A percentile compares a stretch with the other conserved stretches of the same genome.
Conservation (phyloP, 495 filamentous ascomycete genomes). For the Baudoinia panamericana region DNA sequence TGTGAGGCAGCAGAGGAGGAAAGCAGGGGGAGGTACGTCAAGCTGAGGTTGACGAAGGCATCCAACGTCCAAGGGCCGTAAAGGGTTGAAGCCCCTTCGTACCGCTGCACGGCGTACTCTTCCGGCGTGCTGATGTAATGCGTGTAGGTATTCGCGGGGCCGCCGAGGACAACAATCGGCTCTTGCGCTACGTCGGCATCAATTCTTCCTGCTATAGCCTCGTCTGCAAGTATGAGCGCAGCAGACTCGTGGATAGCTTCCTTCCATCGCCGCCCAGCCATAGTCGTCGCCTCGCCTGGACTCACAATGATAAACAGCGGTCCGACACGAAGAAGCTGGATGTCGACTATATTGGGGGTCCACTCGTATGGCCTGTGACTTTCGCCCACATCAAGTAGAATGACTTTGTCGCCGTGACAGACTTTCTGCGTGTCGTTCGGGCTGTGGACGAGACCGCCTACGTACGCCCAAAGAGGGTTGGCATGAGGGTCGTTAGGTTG, state of each 20-base stretch:
- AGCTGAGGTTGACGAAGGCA: constrained; percentile 78
- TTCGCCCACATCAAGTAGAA: constrained; percentile 81
- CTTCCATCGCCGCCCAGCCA: constrained; percentile 89
- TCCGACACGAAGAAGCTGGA: constrained; percentile 78
- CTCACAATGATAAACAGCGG: constrained; percentile 78
- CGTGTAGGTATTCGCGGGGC: constrained; percentile 87
- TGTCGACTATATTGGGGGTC: constrained; percentile 86
- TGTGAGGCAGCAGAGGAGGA: constrained; percentile 32
- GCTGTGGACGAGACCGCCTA: constrained; percentile 56
- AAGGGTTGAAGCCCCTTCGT: constrained; percentile 89
- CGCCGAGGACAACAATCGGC: constrained; percentile 77
- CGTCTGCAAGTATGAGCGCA: background rate
- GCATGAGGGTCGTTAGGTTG: constrained; percentile 56
- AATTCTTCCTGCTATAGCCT: background rate
- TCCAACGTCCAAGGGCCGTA: constrained; percentile 87
- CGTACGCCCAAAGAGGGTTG: constrained; percentile 72
- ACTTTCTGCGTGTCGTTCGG: constrained; percentile 57
- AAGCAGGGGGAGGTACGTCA: constrained; percentile 59
- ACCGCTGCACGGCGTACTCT: constrained; percentile 81
- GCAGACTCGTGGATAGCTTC: constrained; percentile 51
- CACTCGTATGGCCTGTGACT: constrained; percentile 69
- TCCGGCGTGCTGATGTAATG: constrained; percentile 92
- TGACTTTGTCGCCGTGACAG: constrained; percentile 77
- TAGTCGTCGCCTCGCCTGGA: constrained; percentile 86
- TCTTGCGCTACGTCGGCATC: background rate